These are phyloP conservation scores for Magnolia changhungtana DNA, from an alignment of 164 flowering plant species.

Conservation along the genomic window DNA sequence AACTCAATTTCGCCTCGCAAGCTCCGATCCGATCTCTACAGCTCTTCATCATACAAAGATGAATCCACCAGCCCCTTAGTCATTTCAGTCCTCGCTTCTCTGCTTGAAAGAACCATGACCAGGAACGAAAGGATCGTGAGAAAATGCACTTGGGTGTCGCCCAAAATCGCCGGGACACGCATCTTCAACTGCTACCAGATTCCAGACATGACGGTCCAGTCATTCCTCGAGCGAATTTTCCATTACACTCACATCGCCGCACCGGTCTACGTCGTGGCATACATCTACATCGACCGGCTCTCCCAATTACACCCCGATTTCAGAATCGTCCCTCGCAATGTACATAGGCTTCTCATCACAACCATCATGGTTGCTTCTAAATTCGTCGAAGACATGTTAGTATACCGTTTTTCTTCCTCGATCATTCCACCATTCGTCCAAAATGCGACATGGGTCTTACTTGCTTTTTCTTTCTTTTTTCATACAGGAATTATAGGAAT, in stretches of 20 bases:
- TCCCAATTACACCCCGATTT: constrained; percentile 67
- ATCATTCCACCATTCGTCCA: background rate
- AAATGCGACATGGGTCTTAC: background rate
- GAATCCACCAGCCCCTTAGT: constrained; percentile 56
- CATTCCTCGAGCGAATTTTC: constrained; percentile 80
- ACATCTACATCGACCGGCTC: constrained; percentile 79
- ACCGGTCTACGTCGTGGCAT: constrained; percentile 80
- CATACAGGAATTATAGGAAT: constrained; percentile 82
- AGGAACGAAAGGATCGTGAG: constrained; percentile 56
- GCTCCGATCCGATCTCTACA: constrained; percentile 67
- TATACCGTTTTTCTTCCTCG: background rate
- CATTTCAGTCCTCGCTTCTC: constrained; percentile 81
- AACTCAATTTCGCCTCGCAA: constrained; percentile 65
- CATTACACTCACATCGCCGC: constrained; percentile 68
- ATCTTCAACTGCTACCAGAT: constrained; percentile 53
- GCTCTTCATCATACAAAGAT: constrained; percentile 43
- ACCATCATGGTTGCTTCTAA: constrained; percentile 94
- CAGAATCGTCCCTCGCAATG: constrained; percentile 57
- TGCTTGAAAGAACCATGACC: constrained; percentile 69
- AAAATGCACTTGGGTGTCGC: constrained; percentile 27
- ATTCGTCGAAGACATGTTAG: constrained; percentile 90
- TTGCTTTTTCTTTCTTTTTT: background rate
- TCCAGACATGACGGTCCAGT: constrained; percentile 71
- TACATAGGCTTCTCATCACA: constrained; percentile 80
- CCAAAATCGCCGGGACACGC: constrained; percentile 19